These are phyloP conservation scores for Metschnikowia kunwiensis DNA, from an alignment of 805 yeast species.

Conservation along the genomic window DNA sequence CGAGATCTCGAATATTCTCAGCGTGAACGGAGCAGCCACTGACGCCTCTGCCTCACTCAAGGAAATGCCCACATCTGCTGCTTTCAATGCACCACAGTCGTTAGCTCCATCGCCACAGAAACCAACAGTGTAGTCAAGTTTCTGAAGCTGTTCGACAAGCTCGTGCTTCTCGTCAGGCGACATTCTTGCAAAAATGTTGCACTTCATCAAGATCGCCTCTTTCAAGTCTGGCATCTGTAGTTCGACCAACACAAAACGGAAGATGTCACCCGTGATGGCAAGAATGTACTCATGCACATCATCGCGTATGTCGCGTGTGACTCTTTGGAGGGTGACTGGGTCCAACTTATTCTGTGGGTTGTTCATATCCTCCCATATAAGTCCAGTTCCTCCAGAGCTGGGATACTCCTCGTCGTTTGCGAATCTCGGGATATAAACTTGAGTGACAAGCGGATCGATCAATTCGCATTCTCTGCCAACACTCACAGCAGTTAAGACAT, in stretches of 20 bases:
- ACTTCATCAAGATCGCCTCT: constrained; percentile 61
- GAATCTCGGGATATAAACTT: constrained; percentile 55
- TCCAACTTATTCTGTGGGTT: constrained; percentile 58
- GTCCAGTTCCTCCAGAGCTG: constrained; percentile 32
- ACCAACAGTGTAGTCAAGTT: constrained; percentile 86
- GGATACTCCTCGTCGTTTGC: constrained; percentile 31
- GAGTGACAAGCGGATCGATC: constrained; percentile 38
- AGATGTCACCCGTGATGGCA: constrained; percentile 92
- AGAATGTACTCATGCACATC: constrained; percentile 48
- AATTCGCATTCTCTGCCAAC: constrained; percentile 85
- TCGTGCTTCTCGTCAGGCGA: constrained; percentile 99
- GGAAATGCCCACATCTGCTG: constrained; percentile 96
- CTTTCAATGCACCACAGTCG: constrained; percentile 97
- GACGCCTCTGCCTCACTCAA: constrained; percentile 97
- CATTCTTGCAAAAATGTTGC: constrained; percentile 91
- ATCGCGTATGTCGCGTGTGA: constrained; percentile 22
- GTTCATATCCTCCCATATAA: constrained; percentile 69
- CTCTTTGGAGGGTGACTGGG: constrained; percentile 56
- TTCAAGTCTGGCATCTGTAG: constrained; percentile 41
- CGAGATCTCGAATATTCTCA: constrained; percentile 82
- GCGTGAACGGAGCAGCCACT: constrained; percentile 98
- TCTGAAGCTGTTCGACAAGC: constrained; percentile 81
- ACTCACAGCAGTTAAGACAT: constrained; percentile 88
- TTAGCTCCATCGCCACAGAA: constrained; percentile 99
- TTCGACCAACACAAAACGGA: constrained; percentile 68